Percentiles rank a stretch among this genome's conserved stretches.
Conservation (phyloP, 2,329 filamentous ascomycete genomes). For the Neurospora sp. region DNA sequence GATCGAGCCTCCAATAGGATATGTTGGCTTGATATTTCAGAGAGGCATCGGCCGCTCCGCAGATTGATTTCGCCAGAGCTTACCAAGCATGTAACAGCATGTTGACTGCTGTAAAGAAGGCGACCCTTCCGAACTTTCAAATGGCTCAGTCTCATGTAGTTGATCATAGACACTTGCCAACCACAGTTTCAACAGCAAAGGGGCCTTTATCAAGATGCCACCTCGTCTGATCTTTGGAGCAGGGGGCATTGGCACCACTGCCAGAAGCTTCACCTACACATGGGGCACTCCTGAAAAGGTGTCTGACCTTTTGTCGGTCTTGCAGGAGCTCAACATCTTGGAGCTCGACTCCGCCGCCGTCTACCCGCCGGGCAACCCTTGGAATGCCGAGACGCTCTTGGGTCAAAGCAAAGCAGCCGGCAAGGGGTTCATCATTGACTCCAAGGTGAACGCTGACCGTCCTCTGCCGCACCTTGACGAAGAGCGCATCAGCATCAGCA, state of each 20-base stretch:
- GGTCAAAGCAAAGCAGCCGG: slow-evolving; percentile 8
- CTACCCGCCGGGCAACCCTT: slow-evolving; percentile 14
- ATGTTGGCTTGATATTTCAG: background rate
- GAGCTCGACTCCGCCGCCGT: slow-evolving; percentile 15
- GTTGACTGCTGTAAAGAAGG: background rate
- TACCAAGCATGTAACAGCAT: background rate
- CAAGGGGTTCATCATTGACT: slow-evolving; percentile 12
- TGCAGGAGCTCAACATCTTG: slow-evolving; percentile 10
- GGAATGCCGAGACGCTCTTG: slow-evolving; percentile 13
- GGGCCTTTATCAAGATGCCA: background rate
- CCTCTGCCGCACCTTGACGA: background rate
- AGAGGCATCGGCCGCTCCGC: background rate
- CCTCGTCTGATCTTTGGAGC: slow-evolving; percentile 15
- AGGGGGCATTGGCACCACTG: slow-evolving; percentile 14
- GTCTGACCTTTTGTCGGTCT: slow-evolving; percentile 7
- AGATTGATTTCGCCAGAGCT: background rate
- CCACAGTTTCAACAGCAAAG: background rate
- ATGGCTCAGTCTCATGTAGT: background rate
- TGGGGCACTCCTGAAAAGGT: slow-evolving; percentile 16
- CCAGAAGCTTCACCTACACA: slow-evolving; percentile 10
- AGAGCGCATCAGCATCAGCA: slow-evolving; percentile 2
- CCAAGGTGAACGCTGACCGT: slow-evolving; percentile 6
- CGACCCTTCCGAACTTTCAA: background rate
- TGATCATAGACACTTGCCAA: background rate
- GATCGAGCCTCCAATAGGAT: background rate